Percentiles rank a stretch among this genome's conserved stretches.
Conservation (phyloP, 139 green algal genomes). For the Coccomyxa sp. region DNA sequence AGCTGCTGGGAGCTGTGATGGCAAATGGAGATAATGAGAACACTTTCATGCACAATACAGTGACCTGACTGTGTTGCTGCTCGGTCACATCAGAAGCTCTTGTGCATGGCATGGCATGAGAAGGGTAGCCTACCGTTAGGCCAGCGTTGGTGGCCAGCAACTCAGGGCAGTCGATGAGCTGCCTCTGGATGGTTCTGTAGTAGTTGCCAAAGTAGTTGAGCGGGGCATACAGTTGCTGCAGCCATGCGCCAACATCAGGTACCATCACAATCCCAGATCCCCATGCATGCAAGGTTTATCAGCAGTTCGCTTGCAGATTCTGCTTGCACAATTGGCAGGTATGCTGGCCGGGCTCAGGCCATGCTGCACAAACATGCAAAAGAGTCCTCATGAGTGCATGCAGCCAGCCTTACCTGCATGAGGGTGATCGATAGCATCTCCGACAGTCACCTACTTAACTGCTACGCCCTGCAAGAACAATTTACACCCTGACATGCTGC, state of each 20-base stretch:
- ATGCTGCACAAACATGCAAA: background rate
- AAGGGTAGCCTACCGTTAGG: slow-evolving; percentile 12
- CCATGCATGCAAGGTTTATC: too few species aligned
- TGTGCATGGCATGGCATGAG: too few species aligned
- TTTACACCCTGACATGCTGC: too few species aligned
- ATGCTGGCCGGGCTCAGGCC: too few species aligned
- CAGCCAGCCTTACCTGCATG: slow-evolving; percentile 42
- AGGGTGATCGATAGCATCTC: slow-evolving; percentile 82
- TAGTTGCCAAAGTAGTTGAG: slow-evolving; percentile 87
- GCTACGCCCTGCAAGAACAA: slow-evolving; percentile 31
- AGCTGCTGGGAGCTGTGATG: too few species aligned
- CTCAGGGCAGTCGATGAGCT: slow-evolving; percentile 67
- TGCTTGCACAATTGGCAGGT: too few species aligned
- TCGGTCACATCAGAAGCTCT: too few species aligned
- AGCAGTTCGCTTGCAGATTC: too few species aligned
- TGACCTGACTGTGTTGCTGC: too few species aligned
- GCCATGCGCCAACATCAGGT: too few species aligned
- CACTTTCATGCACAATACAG: too few species aligned
- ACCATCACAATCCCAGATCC: background rate
- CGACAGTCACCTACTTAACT: slow-evolving; percentile 61
- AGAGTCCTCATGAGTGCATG: background rate
- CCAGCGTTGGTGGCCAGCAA: slow-evolving; percentile 41
- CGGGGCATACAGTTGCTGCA: slow-evolving; percentile 73
- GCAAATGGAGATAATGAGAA: too few species aligned
- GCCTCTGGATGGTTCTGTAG: slow-evolving; percentile 41